A percentile compares a stretch with the other conserved stretches of the same genome.
Evolutionary conservation across 345 rosid species (phyloP).

Genomic region (Gossypium thurberi): DNA sequence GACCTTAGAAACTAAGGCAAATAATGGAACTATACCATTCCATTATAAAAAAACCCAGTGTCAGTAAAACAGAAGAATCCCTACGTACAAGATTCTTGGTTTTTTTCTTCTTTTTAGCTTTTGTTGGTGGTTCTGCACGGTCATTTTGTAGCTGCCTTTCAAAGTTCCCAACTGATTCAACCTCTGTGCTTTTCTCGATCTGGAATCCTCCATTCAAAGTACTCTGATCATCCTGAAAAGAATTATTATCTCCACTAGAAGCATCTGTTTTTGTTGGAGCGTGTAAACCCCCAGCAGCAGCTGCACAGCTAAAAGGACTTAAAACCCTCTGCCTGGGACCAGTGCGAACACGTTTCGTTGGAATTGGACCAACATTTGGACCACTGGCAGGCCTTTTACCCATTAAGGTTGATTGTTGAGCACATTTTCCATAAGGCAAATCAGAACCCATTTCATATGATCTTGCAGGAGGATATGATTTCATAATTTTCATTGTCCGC

Average conservation of each 20-base stretch:
- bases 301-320: conserved; percentile 57
- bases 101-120: conserved; percentile 84
- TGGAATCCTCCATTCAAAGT: conserved; percentile 66
- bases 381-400: conserved; percentile 67
- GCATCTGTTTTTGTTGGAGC: conserved; percentile 64
- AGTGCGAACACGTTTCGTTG: conserved; percentile 85
- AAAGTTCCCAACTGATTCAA: conserved; percentile 62
- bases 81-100: conserved; percentile 50
- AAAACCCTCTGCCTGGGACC: conserved; percentile 73
- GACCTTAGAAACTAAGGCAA: conserved; percentile 15
- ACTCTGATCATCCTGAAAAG: conserved; percentile 91
- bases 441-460: conserved; percentile 37
- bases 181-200: conserved; percentile 68
- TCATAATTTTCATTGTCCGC: conserved; percentile 34
- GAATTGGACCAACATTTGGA: conserved; percentile 59
- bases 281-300: conserved; percentile 39
- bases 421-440: conserved; percentile 41
- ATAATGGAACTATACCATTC: neutral
- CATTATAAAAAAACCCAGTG: neutral
- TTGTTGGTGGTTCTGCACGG: conserved; percentile 63
- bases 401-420: conserved; percentile 40
- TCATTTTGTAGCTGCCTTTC: conserved; percentile 67
- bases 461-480: conserved; percentile 24
- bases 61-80: conserved; percentile 18
- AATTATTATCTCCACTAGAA: conserved; percentile 94